Evolutionary conservation across 768 basidiomycete species (phyloP), one percentile per base, ranked within the genome.

Genomic region (Suillus americanus): DNA sequence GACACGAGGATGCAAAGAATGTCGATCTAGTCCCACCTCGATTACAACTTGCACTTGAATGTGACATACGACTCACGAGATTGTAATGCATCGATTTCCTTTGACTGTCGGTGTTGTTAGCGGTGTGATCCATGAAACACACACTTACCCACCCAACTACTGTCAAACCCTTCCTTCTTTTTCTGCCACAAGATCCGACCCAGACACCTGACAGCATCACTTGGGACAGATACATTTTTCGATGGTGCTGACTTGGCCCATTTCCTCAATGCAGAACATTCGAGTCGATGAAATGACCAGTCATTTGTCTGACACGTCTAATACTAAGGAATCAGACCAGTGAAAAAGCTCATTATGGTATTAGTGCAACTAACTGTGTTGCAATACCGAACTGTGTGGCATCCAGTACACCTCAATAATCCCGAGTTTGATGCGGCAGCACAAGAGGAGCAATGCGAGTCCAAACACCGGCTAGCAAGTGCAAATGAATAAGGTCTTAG

Each of bases 201-300:
- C 16, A 98, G 77, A 67, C 89, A 90, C 60, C 96, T 79, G 12
- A 97, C 82, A 1, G 90, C 91, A 64, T 97, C 95, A 38, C 83
- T 87, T 0, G 95, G 93, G 20, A 89, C 70, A 5, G 82, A 65
- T 5, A 81, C 66, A 12, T 82, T 80, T 14, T 75, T 64, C 3
- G 83, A 84, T 2, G 85, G 82, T 6, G 85, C 85, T 18, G 79
- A 69, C 35, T 80, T 73, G 1, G 79, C 79, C 90, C 88, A 89
- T 61, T 76, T 78, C 62, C 81, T 82, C 10, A 96, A 77, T 0
- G 92, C 89, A 6, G 66, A 64, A 71, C 97, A 98, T 81, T 98
- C 96, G 1, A 75, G 74, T 74, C 89, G 92, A 75, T 97, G 96
- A 3, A 83, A 41, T 0, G 71, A 25, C 95, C 94, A 95, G 68